phyloP scores from a whole-genome alignment of 2,329 filamentous ascomycete genomes.

The Mycosphaerella arachidis region DNA sequence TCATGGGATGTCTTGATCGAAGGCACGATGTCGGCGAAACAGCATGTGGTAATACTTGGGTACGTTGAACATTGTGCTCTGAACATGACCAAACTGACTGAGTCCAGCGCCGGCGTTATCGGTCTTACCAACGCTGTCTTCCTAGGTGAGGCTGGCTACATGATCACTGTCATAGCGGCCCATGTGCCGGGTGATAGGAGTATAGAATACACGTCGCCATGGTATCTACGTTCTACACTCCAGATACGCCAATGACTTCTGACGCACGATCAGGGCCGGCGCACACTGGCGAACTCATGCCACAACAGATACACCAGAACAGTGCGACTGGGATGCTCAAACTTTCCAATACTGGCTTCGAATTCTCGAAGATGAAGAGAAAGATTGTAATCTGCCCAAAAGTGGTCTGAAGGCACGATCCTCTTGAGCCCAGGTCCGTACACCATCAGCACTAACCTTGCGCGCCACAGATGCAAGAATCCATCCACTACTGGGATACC shows the following conservation, averaged over 20 bases:
- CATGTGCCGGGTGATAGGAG: slow-evolving; percentile 41
- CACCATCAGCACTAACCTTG: not conserved
- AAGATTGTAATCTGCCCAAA: slow-evolving; percentile 18
- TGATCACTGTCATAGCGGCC: slow-evolving; percentile 41
- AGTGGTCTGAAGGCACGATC: slow-evolving; percentile 26
- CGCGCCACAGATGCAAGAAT: slow-evolving; percentile 21
- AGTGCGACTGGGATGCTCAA: slow-evolving; percentile 41
- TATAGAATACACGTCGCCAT: slow-evolving; percentile 43
- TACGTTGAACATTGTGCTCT: slow-evolving; percentile 1
- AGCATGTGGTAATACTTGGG: slow-evolving; percentile 22
- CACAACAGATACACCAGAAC: slow-evolving; percentile 28
- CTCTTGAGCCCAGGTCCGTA: not conserved
- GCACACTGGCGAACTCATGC: slow-evolving; percentile 47
- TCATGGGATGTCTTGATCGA: not conserved
- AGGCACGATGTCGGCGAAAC: slow-evolving; percentile 9
- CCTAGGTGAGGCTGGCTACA: slow-evolving; percentile 39
- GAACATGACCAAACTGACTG: not conserved
- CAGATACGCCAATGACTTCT: not conserved
- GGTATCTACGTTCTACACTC: slow-evolving; percentile 27
- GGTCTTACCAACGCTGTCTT: slow-evolving; percentile 45
- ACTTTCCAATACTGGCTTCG: slow-evolving; percentile 42
- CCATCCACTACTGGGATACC: slow-evolving; percentile 30
- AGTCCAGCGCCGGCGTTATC: slow-evolving; percentile 43
- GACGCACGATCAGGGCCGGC: slow-evolving; percentile 38
- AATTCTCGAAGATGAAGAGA: slow-evolving; percentile 30